phyloP scores from a whole-genome alignment of 2,329 filamentous ascomycete species.

The Beauveria sp. region DNA sequence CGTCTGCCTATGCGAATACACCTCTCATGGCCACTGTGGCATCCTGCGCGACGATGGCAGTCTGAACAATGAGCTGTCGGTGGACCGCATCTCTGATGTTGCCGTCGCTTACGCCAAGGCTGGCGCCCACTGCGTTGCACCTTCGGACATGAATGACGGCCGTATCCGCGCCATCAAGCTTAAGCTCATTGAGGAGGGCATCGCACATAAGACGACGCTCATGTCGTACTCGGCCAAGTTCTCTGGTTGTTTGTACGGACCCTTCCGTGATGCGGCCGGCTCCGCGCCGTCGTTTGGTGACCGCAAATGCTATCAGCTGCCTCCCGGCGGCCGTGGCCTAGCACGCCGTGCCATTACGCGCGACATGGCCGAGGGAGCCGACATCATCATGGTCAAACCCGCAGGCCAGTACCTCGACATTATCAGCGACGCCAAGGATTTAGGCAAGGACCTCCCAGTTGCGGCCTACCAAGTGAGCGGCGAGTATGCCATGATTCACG shows the following conservation, averaged over 20 bases:
- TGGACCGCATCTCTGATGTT: constrained; percentile 94
- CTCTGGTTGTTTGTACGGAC: constrained; percentile 90
- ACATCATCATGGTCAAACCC: constrained; percentile 99
- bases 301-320: constrained; percentile 92
- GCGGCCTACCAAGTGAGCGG: constrained; percentile 96
- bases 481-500: constrained; percentile 97
- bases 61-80: constrained; percentile 86
- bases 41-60: constrained; percentile 89
- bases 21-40: constrained; percentile 93
- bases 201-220: constrained; percentile 81
- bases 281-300: constrained; percentile 89
- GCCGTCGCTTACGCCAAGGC: constrained; percentile 95
- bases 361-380: constrained; percentile 88
- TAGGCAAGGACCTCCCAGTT: constrained; percentile 83
- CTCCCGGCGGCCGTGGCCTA: constrained; percentile 83
- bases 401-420: constrained; percentile 95
- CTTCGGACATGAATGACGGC: constrained; percentile 98
- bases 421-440: constrained; percentile 92
- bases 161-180: constrained; percentile 96
- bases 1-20: constrained; percentile 98
- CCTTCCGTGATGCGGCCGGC: constrained; percentile 93
- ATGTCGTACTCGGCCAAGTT: constrained; percentile 99
- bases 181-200: constrained; percentile 90
- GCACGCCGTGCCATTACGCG: constrained; percentile 83
- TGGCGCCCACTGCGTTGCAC: constrained; percentile 92